Conservation (phyloP, 768 basidiomycete genomes). For the Termitomyces sp. region DNA sequence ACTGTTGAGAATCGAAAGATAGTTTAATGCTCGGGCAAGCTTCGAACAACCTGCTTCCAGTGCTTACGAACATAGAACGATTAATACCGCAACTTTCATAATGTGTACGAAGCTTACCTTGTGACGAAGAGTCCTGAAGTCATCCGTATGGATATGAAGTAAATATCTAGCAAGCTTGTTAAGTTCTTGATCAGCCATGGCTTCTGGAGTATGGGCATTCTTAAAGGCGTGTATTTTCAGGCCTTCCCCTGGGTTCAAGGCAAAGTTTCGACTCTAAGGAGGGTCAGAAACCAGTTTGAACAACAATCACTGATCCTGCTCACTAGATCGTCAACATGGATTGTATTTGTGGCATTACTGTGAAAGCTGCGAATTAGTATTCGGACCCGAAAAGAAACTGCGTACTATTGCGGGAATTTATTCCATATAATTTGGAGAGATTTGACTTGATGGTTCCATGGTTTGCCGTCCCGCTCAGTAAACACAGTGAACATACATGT, state of each 20-base stretch:
- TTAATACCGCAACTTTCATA: not conserved
- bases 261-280: constrained; percentile 75
- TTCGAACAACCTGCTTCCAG: constrained; percentile 49
- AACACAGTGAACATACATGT: constrained; percentile 90
- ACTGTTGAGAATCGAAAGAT: not conserved
- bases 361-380: not conserved
- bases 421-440: constrained; percentile 86
- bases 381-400: not conserved
- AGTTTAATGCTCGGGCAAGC: constrained; percentile 28
- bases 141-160: constrained; percentile 53
- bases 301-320: constrained; percentile 18
- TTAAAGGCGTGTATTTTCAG: constrained; percentile 84
- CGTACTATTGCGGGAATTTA: constrained; percentile 77
- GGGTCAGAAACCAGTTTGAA: constrained; percentile 1
- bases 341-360: constrained; percentile 69
- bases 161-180: constrained; percentile 64
- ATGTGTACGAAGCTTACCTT: constrained; percentile 43
- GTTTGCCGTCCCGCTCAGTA: constrained; percentile 65
- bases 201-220: constrained; percentile 65
- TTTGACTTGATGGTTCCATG: constrained; percentile 81
- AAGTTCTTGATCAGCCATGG: constrained; percentile 68
- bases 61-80: constrained; percentile 30
- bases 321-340: constrained; percentile 86
- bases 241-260: constrained; percentile 81
- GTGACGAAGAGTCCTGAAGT: constrained; percentile 67